Conservation (phyloP, 176 grass and related monocot genomes). For the Phoenix dactylifera region DNA sequence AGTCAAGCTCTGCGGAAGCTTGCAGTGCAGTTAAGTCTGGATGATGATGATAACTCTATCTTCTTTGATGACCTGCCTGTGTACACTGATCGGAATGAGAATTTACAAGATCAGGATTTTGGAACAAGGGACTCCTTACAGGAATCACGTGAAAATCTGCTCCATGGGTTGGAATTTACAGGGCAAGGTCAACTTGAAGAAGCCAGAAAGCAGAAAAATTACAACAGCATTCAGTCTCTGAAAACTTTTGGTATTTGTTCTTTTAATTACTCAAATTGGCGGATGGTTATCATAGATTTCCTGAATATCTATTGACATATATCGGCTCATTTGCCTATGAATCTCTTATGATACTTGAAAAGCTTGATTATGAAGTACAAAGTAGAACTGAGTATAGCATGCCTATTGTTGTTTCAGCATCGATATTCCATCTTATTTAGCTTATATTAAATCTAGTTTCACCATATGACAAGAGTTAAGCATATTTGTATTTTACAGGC, state of each 20-base stretch:
- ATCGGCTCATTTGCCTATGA: too few relatives aligned
- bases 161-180: background rate
- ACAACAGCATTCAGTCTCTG: slow-evolving; percentile 11
- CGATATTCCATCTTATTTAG: too few relatives aligned
- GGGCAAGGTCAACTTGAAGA: slow-evolving; percentile 18
- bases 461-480: too few relatives aligned
- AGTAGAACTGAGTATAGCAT: too few relatives aligned
- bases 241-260: slow-evolving; percentile 27
- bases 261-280: background rate
- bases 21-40: slow-evolving; percentile 76
- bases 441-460: too few relatives aligned
- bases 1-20: slow-evolving; percentile 68
- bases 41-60: slow-evolving; percentile 55
- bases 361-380: too few relatives aligned
- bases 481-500: too few relatives aligned
- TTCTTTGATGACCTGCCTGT: slow-evolving; percentile 31
- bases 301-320: too few relatives aligned
- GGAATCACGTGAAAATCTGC: background rate
- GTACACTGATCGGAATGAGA: slow-evolving; percentile 15
- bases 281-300: slow-evolving; percentile 9
- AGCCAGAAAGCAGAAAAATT: slow-evolving; percentile 20
- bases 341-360: too few relatives aligned
- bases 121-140: background rate
- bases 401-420: too few relatives aligned
- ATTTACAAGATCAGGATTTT: slow-evolving; percentile 17